Base-by-base conservation (phyloP, 2,329 filamentous ascomycete species). In the Fonsecaea multimorphosa region DNA sequence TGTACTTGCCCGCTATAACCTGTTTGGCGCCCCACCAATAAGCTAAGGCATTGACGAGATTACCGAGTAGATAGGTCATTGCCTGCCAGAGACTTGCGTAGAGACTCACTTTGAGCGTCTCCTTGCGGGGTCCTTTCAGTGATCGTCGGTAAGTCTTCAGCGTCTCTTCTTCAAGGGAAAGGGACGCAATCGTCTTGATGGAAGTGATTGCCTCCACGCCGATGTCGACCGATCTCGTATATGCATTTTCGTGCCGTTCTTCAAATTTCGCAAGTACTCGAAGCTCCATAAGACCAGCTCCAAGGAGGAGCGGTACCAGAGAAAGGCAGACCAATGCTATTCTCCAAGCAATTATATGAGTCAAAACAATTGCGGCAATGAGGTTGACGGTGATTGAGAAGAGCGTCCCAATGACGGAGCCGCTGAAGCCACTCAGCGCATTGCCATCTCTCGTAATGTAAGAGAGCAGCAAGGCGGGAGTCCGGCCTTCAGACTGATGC, bases 1-100 rank as follows among this genome's bases (percentile, higher is more conserved):
- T 76, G 75, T 91, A 91, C 74, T 92, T 89, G 54, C 76, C 71
- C 65, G 82, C 83, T 34, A 84, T 86, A 61, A 93, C 89, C 58
- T 92, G 80, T 0, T 83, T 89, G 19, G 90, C 89, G 61, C 91
- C 91, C 73, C 92, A 94, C 90, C 90, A 70, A 46, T 68, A 94
- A 1, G 89, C 90, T 1, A 95, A 71, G 0, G 74, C 72, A 60
- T 76, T 76, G 27, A 74, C 73, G 14, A 74, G 69, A 61, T 74
- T 75, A 64, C 75, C 75, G 36, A 73, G 68, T 66, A 78, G 77
- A 61, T 80, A 80, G 1, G 79, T 78, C 58, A 81, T 76, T 1
- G 81, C 80, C 59, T 81, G 76, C 75, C 79, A 82, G 24, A 82
- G 73, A 68, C 78, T 82, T 19, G 78, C 78, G 53, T 82, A 79